phyloP scores from a whole-genome alignment of 2,329 filamentous ascomycete species.

The Ilyonectria destructans region DNA sequence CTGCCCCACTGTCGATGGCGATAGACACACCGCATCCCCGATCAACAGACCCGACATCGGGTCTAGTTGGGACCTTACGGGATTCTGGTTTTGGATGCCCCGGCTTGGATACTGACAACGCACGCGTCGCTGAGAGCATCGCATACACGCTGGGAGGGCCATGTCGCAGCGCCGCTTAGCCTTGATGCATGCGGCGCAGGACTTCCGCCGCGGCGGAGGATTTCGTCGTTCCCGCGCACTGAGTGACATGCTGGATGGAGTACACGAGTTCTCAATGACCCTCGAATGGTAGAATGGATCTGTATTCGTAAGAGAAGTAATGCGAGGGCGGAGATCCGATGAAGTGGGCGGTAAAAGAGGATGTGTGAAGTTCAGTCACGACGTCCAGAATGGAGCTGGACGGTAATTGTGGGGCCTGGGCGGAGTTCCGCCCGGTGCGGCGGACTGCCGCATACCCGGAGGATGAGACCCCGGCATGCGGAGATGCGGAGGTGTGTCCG shows the following conservation, averaged over 20 bases:
- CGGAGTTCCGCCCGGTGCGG: conserved; percentile 50
- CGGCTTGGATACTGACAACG: conserved; percentile 63
- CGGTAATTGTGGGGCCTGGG: conserved; percentile 43
- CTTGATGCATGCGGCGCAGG: conserved; percentile 70
- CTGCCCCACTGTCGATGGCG: conserved; percentile 13
- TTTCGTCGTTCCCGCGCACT: conserved; percentile 58
- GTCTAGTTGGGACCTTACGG: conserved; percentile 11
- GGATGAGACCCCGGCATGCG: conserved; percentile 1
- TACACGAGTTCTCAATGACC: background rate
- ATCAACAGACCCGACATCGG: conserved; percentile 32
- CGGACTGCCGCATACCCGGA: conserved; percentile 17
- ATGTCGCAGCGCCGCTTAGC: conserved; percentile 73
- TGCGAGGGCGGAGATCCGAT: conserved; percentile 19
- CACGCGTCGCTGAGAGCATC: conserved; percentile 66
- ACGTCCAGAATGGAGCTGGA: conserved; percentile 19
- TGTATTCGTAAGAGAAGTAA: conserved; percentile 2
- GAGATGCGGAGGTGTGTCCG: conserved; percentile 32
- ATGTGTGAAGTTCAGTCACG: conserved; percentile 13
- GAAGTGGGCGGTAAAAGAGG: background rate
- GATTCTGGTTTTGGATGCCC: conserved; percentile 14
- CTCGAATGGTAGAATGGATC: background rate
- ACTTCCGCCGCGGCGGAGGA: conserved; percentile 68
- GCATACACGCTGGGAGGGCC: conserved; percentile 65
- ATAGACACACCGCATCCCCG: conserved; percentile 24
- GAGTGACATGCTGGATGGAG: conserved; percentile 47